Evolutionary conservation across 148 eudicot genomes (phyloP).

Genomic region (Vaccinium darrowii): DNA sequence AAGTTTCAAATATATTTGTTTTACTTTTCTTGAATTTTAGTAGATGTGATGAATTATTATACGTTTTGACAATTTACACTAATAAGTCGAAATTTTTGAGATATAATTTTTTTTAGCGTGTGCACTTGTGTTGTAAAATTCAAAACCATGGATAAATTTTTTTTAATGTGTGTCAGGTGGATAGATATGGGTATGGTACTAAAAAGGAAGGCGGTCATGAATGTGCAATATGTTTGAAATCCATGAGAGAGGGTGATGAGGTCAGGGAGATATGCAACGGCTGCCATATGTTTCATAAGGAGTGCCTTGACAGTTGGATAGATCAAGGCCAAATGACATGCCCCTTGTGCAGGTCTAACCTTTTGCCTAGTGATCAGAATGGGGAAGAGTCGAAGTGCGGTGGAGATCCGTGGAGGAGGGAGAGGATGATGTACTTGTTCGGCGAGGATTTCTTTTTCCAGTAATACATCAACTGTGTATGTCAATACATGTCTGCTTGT

Average conservation of each 20-base stretch:
- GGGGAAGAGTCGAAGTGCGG: background rate
- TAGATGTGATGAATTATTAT: no score
- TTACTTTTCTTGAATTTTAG: no score
- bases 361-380: background rate
- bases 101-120: no score
- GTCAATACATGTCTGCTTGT: background rate
- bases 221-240: slow-evolving; percentile 30
- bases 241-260: slow-evolving; percentile 14
- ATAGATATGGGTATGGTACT: background rate
- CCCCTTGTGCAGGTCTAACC: slow-evolving; percentile 25
- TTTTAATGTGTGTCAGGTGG: no score
- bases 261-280: slow-evolving; percentile 26
- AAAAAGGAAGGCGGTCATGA: background rate
- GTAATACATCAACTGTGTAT: background rate
- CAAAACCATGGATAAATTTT: no score
- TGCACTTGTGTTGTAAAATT: no score
- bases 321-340: slow-evolving; percentile 18
- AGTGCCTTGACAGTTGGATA: slow-evolving; percentile 28
- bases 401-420: slow-evolving; percentile 20
- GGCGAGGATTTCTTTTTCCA: slow-evolving; percentile 16
- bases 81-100: no score
- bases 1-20: no score
- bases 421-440: slow-evolving; percentile 29
- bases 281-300: slow-evolving; percentile 22
- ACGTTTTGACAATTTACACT: no score